Evolutionary conservation across 1,139 yeast species (phyloP).

Genomic region (Saccharomyces hybrid): DNA sequence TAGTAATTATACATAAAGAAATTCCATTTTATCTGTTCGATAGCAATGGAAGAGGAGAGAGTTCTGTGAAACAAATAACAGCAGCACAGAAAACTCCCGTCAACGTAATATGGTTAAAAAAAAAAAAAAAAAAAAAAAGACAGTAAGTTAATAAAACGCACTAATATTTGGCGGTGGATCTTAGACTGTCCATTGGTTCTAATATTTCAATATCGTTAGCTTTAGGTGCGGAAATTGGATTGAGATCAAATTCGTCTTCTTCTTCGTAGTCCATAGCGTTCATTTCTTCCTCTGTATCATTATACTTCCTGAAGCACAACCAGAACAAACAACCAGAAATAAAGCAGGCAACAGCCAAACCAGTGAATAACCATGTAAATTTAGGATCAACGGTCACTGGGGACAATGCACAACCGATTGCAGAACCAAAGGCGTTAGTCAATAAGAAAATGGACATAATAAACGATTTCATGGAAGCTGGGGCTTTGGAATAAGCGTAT

Average conservation of each 20-base stretch:
- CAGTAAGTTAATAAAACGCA: neutral
- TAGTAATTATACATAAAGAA: neutral
- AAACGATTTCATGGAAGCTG: conserved; percentile 58
- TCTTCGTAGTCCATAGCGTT: conserved; percentile 44
- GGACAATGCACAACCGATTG: conserved; percentile 65
- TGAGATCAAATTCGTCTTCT: conserved; percentile 11
- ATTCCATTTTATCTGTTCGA: neutral
- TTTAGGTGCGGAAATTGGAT: neutral
- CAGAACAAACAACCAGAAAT: conserved; percentile 58
- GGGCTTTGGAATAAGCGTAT: conserved; percentile 63
- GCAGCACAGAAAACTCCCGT: neutral
- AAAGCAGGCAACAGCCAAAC: conserved; percentile 52
- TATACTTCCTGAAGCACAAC: conserved; percentile 50
- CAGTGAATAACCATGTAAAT: conserved; percentile 59
- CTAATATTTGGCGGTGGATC: conserved; percentile 3
- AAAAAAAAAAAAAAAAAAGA: neutral
- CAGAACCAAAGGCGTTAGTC: conserved; percentile 60
- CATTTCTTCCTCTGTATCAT: conserved; percentile 52
- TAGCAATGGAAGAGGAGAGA: neutral
- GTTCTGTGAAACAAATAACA: neutral
- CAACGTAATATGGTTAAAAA: neutral
- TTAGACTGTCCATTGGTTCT: conserved; percentile 4
- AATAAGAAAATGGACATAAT: conserved; percentile 61
- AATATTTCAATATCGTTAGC: conserved; percentile 5
- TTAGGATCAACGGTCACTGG: conserved; percentile 62